Percentiles rank a stretch among this genome's conserved stretches.
Evolutionary conservation across 2,329 filamentous ascomycete species (phyloP).

Genomic region (Phialophora tarda): DNA sequence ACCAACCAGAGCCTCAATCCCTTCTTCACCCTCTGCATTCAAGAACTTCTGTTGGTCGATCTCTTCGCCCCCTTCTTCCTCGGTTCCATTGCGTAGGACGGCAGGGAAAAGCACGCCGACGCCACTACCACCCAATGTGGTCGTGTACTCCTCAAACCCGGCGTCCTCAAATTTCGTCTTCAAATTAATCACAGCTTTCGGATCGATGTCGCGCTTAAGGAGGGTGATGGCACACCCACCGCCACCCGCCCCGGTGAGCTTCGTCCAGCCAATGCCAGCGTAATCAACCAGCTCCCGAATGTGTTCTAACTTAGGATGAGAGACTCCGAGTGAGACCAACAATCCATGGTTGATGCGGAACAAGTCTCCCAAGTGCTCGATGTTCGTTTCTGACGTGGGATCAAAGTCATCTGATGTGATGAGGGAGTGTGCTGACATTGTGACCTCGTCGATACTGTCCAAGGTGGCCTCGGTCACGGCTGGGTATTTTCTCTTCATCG

Average conservation of each 20-base stretch:
- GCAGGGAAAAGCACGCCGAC: constrained; percentile 95
- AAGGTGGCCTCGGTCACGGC: constrained; percentile 80
- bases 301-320: constrained; percentile 89
- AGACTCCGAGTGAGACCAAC: constrained; percentile 88
- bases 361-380: constrained; percentile 81
- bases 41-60: constrained; percentile 91
- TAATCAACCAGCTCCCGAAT: constrained; percentile 90
- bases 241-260: constrained; percentile 92
- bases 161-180: constrained; percentile 70
- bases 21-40: constrained; percentile 79
- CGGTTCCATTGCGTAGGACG: constrained; percentile 81
- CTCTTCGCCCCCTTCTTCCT: constrained; percentile 83
- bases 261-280: constrained; percentile 92
- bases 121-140: constrained; percentile 88
- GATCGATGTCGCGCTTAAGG: constrained; percentile 69
- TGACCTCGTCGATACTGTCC: constrained; percentile 75
- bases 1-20: constrained; percentile 85
- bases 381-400: constrained; percentile 63
- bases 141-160: constrained; percentile 84
- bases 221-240: constrained; percentile 95
- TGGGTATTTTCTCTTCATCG: constrained; percentile 73
- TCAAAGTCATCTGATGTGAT: constrained; percentile 70
- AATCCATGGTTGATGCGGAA: constrained; percentile 95
- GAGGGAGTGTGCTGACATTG: constrained; percentile 61
- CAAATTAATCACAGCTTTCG: constrained; percentile 65